These are phyloP conservation scores for Clonostachys chloroleuca DNA, from an alignment of 2,329 filamentous ascomycete species.

Conservation along the genomic window DNA sequence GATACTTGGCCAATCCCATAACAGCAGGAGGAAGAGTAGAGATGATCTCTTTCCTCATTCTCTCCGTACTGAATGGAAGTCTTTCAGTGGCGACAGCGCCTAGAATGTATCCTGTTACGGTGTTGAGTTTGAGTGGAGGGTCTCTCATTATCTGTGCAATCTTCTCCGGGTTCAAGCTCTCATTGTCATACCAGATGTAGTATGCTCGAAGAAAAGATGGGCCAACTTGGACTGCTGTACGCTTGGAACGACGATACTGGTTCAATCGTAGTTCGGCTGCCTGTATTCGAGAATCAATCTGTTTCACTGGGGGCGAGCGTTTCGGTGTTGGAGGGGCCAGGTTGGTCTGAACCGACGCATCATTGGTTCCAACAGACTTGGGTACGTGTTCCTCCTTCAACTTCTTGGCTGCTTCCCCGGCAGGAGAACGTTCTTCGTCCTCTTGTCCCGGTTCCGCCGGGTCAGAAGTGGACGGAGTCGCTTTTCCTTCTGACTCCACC, in stretches of 20 bases:
- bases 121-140: slow-evolving; percentile 51
- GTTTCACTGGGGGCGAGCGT: not conserved
- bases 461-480: too few species aligned
- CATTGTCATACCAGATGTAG: slow-evolving; percentile 56
- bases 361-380: too few species aligned
- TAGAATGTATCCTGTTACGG: slow-evolving; percentile 56
- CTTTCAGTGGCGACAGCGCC: slow-evolving; percentile 45
- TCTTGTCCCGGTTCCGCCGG: too few species aligned
- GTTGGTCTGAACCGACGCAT: too few species aligned
- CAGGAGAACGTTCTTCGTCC: too few species aligned
- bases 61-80: slow-evolving; percentile 40
- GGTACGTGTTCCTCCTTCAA: too few species aligned
- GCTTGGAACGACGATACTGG: slow-evolving; percentile 25
- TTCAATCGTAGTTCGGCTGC: slow-evolving; percentile 33
- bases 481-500: too few species aligned
- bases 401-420: too few species aligned
- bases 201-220: slow-evolving; percentile 50
- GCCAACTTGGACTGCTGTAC: slow-evolving; percentile 9
- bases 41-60: slow-evolving; percentile 41
- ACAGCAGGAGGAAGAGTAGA: slow-evolving; percentile 16
- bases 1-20: slow-evolving; percentile 13
- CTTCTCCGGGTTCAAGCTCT: slow-evolving; percentile 37
- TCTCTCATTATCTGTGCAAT: slow-evolving; percentile 54
- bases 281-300: slow-evolving; percentile 32
- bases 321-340: too few species aligned